phyloP scores from a whole-genome alignment of 306 rosid genomes.

The Vicia faba region DNA sequence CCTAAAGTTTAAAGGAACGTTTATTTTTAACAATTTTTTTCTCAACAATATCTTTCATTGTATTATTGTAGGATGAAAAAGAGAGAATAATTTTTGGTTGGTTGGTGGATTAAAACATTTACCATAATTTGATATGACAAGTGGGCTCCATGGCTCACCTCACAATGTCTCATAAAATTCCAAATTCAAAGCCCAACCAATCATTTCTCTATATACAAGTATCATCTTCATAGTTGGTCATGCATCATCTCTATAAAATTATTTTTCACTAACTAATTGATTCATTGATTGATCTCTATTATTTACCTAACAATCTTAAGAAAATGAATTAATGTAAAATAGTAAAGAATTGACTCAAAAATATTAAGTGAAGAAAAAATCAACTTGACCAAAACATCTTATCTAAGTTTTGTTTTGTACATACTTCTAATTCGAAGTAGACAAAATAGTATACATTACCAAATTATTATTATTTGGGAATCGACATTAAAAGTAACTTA shows the following conservation, averaged over 20 bases:
- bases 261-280: no score
- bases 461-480: no score
- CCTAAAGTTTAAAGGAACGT: no score
- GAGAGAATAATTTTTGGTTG: not conserved
- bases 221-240: not conserved
- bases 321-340: not conserved
- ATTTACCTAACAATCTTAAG: not conserved
- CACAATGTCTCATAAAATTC: not conserved
- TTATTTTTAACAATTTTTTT: no score
- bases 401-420: no score
- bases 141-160: not conserved
- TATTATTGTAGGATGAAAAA: not conserved
- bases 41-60: no score
- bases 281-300: not conserved
- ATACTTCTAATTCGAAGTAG: no score
- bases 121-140: not conserved
- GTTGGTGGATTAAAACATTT: not conserved
- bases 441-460: no score
- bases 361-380: not conserved
- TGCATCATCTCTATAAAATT: not conserved
- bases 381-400: no score
- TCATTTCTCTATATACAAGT: slow-evolving; percentile 2
- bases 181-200: not conserved
- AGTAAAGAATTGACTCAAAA: not conserved
- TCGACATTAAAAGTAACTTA: no score